Evolutionary conservation across 257 asterid species (phyloP).

Genomic region (Solanum appendiculatum): DNA sequence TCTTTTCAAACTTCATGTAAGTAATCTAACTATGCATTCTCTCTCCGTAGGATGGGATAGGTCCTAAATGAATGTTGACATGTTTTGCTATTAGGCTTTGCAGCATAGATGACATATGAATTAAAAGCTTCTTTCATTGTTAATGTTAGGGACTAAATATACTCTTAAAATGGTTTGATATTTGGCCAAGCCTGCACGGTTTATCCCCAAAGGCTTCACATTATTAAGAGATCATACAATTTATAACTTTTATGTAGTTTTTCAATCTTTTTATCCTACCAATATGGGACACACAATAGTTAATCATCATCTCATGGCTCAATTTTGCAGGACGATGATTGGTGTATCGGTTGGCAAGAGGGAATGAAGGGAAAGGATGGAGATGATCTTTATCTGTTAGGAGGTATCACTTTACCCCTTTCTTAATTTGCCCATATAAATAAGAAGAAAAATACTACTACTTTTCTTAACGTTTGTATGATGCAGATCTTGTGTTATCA

Average conservation of each 20-base stretch:
- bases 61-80: background rate
- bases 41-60: background rate
- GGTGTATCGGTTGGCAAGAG: constrained; percentile 73
- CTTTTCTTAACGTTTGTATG: background rate
- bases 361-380: constrained; percentile 51
- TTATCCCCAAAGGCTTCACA: background rate
- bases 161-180: background rate
- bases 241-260: background rate
- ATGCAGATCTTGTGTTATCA: constrained; percentile 45
- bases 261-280: background rate
- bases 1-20: constrained; percentile 2
- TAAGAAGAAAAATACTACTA: background rate
- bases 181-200: background rate
- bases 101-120: background rate
- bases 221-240: background rate
- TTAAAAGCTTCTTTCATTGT: background rate
- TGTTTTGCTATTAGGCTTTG: background rate
- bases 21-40: background rate
- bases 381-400: constrained; percentile 48
- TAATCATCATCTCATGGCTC: background rate
- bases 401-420: constrained; percentile 34
- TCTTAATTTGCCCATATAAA: background rate
- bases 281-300: background rate
- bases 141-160: background rate
- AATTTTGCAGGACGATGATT: constrained; percentile 39